Evolutionary conservation across 2,329 filamentous ascomycete species (phyloP).

Genomic region (Madurella mycetomatis): DNA sequence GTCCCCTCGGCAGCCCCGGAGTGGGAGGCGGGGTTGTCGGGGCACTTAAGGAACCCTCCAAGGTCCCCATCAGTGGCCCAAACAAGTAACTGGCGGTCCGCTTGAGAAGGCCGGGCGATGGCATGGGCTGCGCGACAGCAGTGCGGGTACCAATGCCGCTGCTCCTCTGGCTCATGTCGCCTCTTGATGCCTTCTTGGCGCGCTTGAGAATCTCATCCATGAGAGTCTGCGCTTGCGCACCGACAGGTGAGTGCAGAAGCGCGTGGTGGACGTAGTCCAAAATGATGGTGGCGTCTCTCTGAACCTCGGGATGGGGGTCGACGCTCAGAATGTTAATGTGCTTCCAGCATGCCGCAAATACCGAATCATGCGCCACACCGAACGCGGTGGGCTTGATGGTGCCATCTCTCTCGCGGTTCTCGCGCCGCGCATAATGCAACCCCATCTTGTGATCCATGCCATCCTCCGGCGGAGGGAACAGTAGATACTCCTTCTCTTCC

Average conservation of each 20-base stretch:
- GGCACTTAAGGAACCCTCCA: constrained; percentile 38
- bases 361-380: constrained; percentile 75
- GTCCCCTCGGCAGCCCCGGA: constrained; percentile 34
- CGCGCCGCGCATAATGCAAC: constrained; percentile 55
- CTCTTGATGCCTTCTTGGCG: constrained; percentile 43
- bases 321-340: constrained; percentile 85
- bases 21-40: constrained; percentile 32
- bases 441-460: constrained; percentile 58
- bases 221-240: constrained; percentile 62
- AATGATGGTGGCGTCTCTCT: constrained; percentile 76
- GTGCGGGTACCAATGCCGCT: constrained; percentile 37
- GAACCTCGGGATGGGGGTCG: constrained; percentile 90
- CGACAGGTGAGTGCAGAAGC: constrained; percentile 72
- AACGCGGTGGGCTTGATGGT: constrained; percentile 53
- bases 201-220: constrained; percentile 67
- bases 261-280: constrained; percentile 80
- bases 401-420: constrained; percentile 53
- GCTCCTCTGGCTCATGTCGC: constrained; percentile 41
- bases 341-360: constrained; percentile 93
- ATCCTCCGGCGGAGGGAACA: constrained; percentile 52
- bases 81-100: constrained; percentile 62
- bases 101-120: constrained; percentile 56
- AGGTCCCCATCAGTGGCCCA: constrained; percentile 48
- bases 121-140: constrained; percentile 40
- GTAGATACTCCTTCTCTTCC: constrained; percentile 71